phyloP scores from a whole-genome alignment of 306 rosid genomes.

The Pyrus pyrifolia region DNA sequence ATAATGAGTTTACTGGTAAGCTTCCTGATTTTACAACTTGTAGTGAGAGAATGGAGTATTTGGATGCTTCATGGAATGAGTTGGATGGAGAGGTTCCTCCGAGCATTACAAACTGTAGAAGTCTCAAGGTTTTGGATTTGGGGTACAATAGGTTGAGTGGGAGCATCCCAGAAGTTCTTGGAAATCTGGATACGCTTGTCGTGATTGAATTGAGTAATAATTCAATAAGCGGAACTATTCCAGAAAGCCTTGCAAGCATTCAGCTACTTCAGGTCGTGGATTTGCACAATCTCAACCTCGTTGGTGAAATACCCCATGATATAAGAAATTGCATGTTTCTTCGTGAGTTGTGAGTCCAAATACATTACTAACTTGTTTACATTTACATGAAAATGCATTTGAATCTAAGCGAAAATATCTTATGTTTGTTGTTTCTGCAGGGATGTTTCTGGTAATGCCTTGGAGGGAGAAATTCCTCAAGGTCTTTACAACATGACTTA shows the following conservation, averaged over 20 bases:
- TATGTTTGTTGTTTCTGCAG: slow-evolving; percentile 45
- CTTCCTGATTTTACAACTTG: slow-evolving; percentile 56
- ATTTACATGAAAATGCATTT: slow-evolving; percentile 15
- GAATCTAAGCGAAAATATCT: slow-evolving; percentile 20
- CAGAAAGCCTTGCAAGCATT: slow-evolving; percentile 54
- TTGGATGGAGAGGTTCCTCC: slow-evolving; percentile 77
- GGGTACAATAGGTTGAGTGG: slow-evolving; percentile 65
- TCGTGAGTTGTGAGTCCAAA: slow-evolving; percentile 80
- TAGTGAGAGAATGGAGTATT: slow-evolving; percentile 58
- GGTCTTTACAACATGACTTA: slow-evolving; percentile 60
- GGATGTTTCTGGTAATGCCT: slow-evolving; percentile 73
- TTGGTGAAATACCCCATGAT: slow-evolving; percentile 66
- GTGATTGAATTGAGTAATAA: slow-evolving; percentile 77
- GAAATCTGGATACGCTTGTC: slow-evolving; percentile 39
- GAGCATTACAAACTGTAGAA: slow-evolving; percentile 68
- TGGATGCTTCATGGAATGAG: slow-evolving; percentile 72
- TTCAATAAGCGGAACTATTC: slow-evolving; percentile 61
- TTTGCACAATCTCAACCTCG: slow-evolving; percentile 73
- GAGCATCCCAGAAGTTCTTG: slow-evolving; percentile 54
- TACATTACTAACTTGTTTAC: slow-evolving; percentile 4
- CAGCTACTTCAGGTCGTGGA: slow-evolving; percentile 78
- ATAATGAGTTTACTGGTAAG: slow-evolving; percentile 58
- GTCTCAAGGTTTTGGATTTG: slow-evolving; percentile 63
- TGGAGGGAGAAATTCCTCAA: slow-evolving; percentile 72
- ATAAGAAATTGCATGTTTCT: slow-evolving; percentile 74